phyloP scores from a whole-genome alignment of 805 yeast species.

The Saccharomycopsis sp. region DNA sequence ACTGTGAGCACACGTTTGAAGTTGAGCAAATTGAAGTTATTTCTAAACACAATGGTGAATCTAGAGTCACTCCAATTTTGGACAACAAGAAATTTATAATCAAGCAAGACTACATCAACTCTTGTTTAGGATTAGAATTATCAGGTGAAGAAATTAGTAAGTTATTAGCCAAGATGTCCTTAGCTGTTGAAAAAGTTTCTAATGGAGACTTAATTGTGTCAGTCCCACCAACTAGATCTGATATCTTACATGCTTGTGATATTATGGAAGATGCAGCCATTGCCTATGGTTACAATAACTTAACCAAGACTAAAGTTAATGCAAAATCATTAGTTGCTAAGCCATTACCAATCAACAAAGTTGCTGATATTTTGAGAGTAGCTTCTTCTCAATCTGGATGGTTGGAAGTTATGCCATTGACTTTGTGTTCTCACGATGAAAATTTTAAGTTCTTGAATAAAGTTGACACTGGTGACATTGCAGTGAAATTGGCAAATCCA shows the following conservation, averaged over 20 bases:
- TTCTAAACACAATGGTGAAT: slow-evolving; percentile 71
- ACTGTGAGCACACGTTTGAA: slow-evolving; percentile 73
- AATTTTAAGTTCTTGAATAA: slow-evolving; percentile 81
- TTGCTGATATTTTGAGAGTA: slow-evolving; percentile 81
- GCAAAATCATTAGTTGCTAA: slow-evolving; percentile 75
- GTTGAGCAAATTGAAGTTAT: slow-evolving; percentile 86
- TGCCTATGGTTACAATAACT: slow-evolving; percentile 89
- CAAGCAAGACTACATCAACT: slow-evolving; percentile 79
- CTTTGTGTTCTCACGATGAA: slow-evolving; percentile 94
- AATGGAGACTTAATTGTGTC: slow-evolving; percentile 47
- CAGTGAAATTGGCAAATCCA: slow-evolving; percentile 91
- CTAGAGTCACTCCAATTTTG: slow-evolving; percentile 71
- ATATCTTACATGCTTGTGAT: slow-evolving; percentile 93
- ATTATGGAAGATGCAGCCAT: slow-evolving; percentile 98
- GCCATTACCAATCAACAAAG: slow-evolving; percentile 85
- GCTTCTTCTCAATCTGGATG: slow-evolving; percentile 95
- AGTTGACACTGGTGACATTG: slow-evolving; percentile 65
- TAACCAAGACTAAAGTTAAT: slow-evolving; percentile 71
- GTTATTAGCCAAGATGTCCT: slow-evolving; percentile 75
- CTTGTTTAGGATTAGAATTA: slow-evolving; percentile 81
- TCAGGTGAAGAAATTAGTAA: slow-evolving; percentile 58
- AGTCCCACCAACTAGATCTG: slow-evolving; percentile 94
- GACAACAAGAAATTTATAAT: slow-evolving; percentile 62
- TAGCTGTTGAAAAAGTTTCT: slow-evolving; percentile 50
- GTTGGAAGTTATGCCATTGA: slow-evolving; percentile 92